phyloP scores from a whole-genome alignment of 2,329 filamentous ascomycete species.

The Stromatinia cepivora region DNA sequence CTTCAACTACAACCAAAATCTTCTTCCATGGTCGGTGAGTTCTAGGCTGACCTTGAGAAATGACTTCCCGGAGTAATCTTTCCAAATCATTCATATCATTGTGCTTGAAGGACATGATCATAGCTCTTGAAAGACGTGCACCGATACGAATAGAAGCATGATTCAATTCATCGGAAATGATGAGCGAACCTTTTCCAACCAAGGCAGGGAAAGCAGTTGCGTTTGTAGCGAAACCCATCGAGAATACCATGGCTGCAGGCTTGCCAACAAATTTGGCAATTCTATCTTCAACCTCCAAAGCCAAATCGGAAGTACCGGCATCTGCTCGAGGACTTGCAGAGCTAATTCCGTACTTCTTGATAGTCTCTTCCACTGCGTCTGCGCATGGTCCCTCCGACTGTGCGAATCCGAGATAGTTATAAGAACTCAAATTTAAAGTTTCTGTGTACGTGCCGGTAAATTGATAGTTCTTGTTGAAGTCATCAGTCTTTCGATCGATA shows the following conservation, averaged over 20 bases:
- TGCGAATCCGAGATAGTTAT: constrained; percentile 98
- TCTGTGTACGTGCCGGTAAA: constrained; percentile 89
- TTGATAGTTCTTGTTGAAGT: constrained; percentile 88
- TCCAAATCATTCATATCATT: constrained; percentile 93
- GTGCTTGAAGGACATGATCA: constrained; percentile 96
- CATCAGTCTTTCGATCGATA: constrained; percentile 84
- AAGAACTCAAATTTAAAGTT: constrained; percentile 97
- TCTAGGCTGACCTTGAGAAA: constrained; percentile 93
- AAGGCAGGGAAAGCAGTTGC: constrained; percentile 89
- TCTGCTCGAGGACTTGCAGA: constrained; percentile 80
- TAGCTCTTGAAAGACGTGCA: constrained; percentile 87
- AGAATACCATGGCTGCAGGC: constrained; percentile 93
- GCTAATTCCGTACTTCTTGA: constrained; percentile 83
- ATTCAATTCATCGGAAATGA: constrained; percentile 96
- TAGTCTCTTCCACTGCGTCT: constrained; percentile 82
- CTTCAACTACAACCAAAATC: constrained; percentile 94
- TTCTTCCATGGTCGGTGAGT: constrained; percentile 99
- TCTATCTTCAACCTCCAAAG: constrained; percentile 84
- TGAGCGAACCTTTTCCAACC: constrained; percentile 86
- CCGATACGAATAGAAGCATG: constrained; percentile 97
- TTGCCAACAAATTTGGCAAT: constrained; percentile 93
- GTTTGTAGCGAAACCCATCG: constrained; percentile 98
- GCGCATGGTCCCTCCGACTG: constrained; percentile 97
- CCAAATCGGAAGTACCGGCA: constrained; percentile 82
- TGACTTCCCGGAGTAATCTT: constrained; percentile 81